phyloP scores from a whole-genome alignment of 2,329 filamentous ascomycete species.

The Graphium sp. region DNA sequence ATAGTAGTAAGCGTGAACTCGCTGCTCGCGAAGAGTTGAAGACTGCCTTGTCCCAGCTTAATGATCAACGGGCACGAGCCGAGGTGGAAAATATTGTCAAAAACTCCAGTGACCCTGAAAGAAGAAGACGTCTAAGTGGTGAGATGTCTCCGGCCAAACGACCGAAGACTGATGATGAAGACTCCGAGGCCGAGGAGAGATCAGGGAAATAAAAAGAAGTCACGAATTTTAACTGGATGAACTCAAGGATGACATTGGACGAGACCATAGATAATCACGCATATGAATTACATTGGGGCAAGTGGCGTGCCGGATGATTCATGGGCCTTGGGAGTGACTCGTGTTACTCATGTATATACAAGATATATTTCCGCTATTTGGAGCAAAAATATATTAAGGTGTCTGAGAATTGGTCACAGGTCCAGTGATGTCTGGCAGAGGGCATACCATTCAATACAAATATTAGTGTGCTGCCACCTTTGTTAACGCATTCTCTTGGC shows the following conservation, averaged over 20 bases:
- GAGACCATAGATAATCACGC: too few species aligned
- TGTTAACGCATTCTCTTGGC: background rate
- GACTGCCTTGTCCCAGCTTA: constrained; percentile 25
- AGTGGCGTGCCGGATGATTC: too few species aligned
- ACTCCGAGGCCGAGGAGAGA: background rate
- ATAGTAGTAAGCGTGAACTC: constrained; percentile 32
- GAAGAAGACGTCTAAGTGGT: constrained; percentile 17
- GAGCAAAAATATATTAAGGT: too few species aligned
- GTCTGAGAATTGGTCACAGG: too few species aligned
- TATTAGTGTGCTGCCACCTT: background rate
- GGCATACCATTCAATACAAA: background rate
- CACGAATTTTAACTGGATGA: background rate
- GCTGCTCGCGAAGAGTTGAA: constrained; percentile 33
- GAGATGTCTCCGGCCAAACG: constrained; percentile 28
- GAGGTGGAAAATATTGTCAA: constrained; percentile 7
- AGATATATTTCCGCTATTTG: too few species aligned
- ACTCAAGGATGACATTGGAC: background rate
- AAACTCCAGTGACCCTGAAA: constrained; percentile 12
- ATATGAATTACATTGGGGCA: too few species aligned
- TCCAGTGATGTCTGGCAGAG: too few species aligned
- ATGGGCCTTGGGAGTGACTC: too few species aligned
- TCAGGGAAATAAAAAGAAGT: background rate
- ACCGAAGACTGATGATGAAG: constrained; percentile 12
- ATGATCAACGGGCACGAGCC: constrained; percentile 11
- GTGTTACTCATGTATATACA: too few species aligned